Evolutionary conservation across 352 stramenopile genomes (phyloP).

Genomic region (Globisporangium cystogenes): DNA sequence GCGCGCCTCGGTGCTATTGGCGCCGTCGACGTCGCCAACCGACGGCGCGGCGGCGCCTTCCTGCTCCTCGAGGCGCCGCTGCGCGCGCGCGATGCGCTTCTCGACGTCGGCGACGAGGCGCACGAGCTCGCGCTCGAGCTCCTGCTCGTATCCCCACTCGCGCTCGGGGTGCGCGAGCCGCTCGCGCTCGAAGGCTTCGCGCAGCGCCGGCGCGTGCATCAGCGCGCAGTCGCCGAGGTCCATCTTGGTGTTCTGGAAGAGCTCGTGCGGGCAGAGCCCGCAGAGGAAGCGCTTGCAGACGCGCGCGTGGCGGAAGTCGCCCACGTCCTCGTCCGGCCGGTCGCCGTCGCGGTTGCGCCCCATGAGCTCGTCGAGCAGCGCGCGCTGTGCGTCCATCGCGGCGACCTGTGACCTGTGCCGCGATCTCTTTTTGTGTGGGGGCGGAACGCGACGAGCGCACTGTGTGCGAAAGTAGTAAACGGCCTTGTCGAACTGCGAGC

Average conservation of each 20-base stretch:
- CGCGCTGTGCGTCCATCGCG: conserved; percentile 79
- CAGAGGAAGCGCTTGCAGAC: conserved; percentile 84
- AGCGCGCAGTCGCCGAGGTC: conserved; percentile 66
- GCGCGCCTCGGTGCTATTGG: conserved; percentile 23
- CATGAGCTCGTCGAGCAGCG: conserved; percentile 88
- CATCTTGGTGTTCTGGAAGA: conserved; percentile 90
- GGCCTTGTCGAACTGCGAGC: too few relatives aligned
- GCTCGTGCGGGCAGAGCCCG: conserved; percentile 79
- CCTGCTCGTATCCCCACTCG: conserved; percentile 67
- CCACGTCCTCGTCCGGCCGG: conserved; percentile 67
- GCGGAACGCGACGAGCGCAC: too few relatives aligned
- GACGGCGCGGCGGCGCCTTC: conserved; percentile 36
- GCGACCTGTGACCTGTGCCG: too few relatives aligned
- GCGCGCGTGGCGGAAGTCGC: conserved; percentile 59
- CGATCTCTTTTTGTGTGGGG: too few relatives aligned
- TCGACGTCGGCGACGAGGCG: conserved; percentile 71
- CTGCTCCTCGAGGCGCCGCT: conserved; percentile 68
- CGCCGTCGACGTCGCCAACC: conserved; percentile 28
- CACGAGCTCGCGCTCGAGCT: conserved; percentile 59
- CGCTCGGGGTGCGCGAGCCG: conserved; percentile 6
- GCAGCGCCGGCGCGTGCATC: conserved; percentile 70
- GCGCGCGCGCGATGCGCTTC: conserved; percentile 69
- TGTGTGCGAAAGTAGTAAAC: too few relatives aligned
- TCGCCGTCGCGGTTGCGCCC: conserved; percentile 89
- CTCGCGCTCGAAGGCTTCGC: conserved; percentile 50